Evolutionary conservation across 805 yeast genomes (phyloP).

Genomic region (Alloascoidea hylecoeti): DNA sequence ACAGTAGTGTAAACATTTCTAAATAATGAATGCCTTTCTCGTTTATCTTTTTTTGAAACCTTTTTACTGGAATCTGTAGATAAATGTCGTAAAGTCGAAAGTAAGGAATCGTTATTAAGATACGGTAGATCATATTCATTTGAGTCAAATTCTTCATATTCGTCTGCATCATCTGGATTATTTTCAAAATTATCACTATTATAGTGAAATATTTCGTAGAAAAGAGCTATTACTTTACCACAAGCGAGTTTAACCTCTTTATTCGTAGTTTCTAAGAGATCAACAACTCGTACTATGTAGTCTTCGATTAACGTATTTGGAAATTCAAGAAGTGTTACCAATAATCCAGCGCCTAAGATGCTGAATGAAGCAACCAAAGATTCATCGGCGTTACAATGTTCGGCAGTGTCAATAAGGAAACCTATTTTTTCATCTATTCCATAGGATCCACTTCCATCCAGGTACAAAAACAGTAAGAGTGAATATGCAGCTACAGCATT

Average conservation of each 20-base stretch:
- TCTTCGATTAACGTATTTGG: slow-evolving; percentile 28
- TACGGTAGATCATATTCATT: slow-evolving; percentile 37
- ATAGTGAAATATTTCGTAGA: slow-evolving; percentile 29
- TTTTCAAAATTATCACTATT: slow-evolving; percentile 21
- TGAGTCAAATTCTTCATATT: slow-evolving; percentile 23
- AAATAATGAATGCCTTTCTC: slow-evolving; percentile 42
- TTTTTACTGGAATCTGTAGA: slow-evolving; percentile 39
- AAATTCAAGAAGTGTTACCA: slow-evolving; percentile 24
- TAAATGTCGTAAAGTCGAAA: slow-evolving; percentile 24
- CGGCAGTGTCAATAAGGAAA: slow-evolving; percentile 23
- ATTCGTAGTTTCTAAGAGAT: slow-evolving; percentile 25
- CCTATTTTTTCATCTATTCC: slow-evolving; percentile 31
- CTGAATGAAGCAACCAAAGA: slow-evolving; percentile 30
- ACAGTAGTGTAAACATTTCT: slow-evolving; percentile 41
- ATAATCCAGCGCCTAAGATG: slow-evolving; percentile 29
- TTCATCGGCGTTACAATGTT: slow-evolving; percentile 19
- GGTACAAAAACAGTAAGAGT: slow-evolving; percentile 24
- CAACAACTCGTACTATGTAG: slow-evolving; percentile 23
- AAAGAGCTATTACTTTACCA: slow-evolving; percentile 38
- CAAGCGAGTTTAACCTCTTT: slow-evolving; percentile 38
- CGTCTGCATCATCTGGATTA: slow-evolving; percentile 22
- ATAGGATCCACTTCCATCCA: slow-evolving; percentile 33
- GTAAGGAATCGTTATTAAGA: slow-evolving; percentile 34
- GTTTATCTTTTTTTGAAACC: slow-evolving; percentile 48
- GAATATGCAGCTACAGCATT: slow-evolving; percentile 14